Percentiles rank a stretch among this genome's conserved stretches.
Evolutionary conservation across 768 basidiomycete species (phyloP).

Genomic region (Vararia minispora): DNA sequence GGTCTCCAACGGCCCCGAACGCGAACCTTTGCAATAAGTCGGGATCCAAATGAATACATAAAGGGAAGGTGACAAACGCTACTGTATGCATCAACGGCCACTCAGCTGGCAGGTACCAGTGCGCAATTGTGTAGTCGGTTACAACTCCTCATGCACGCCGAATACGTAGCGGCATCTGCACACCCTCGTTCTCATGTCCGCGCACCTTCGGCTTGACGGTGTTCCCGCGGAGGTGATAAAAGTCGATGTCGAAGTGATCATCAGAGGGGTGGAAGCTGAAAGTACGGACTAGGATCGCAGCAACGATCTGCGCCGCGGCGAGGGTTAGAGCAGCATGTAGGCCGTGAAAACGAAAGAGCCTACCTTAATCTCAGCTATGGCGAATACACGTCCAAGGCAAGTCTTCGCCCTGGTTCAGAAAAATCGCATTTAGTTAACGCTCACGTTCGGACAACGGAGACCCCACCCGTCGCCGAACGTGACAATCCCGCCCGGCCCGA

Average conservation of each 20-base stretch:
- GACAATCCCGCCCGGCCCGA: constrained; percentile 6
- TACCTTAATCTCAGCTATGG: no score
- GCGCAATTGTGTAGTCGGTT: no score
- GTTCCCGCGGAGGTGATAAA: constrained; percentile 13
- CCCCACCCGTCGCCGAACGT: constrained; percentile 13
- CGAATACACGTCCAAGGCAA: constrained; percentile 11
- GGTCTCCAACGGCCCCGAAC: no score
- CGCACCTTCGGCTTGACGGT: constrained; percentile 13
- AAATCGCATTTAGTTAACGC: no score
- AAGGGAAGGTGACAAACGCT: no score
- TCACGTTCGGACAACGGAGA: no score
- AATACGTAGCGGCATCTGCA: constrained; percentile 7
- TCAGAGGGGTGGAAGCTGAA: constrained; percentile 7
- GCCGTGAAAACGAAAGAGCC: not conserved
- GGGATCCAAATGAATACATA: no score
- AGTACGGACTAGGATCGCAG: constrained; percentile 1
- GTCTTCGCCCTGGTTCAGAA: constrained; percentile 1
- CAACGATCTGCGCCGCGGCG: constrained; percentile 4
- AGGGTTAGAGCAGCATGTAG: not conserved
- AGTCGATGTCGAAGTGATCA: constrained; percentile 7
- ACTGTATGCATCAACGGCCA: no score
- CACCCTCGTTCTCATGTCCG: constrained; percentile 10
- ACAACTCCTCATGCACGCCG: not conserved
- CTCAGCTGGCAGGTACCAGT: no score
- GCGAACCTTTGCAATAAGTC: no score